phyloP scores from a whole-genome alignment of 225 moss, liverwort and hornwort genomes.

The Polytrichum formosum region DNA sequence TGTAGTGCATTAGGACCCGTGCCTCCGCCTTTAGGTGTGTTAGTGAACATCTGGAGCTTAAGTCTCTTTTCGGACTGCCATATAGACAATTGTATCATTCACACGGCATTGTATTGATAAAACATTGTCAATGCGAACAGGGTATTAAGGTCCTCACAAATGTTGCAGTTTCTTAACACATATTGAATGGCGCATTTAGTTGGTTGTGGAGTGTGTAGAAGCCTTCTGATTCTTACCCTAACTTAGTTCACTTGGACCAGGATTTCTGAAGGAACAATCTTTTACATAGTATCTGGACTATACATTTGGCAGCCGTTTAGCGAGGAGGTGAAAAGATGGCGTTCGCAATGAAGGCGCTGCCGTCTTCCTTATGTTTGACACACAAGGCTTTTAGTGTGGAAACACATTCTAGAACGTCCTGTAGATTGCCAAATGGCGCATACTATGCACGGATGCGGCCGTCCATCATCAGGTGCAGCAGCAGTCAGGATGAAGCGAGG shows the following conservation, averaged over 20 bases:
- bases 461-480: conserved; percentile 23
- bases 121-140: background rate
- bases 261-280: background rate
- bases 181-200: background rate
- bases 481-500: background rate
- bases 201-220: background rate
- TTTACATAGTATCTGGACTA: background rate
- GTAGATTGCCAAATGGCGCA: conserved; percentile 2
- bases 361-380: conserved; percentile 8
- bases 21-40: background rate
- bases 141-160: background rate
- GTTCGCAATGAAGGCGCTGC: conserved; percentile 6
- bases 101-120: background rate
- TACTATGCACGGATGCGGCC: conserved; percentile 1
- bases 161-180: background rate
- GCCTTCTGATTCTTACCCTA: background rate
- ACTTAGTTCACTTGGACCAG: too few relatives aligned
- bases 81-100: background rate
- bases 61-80: background rate
- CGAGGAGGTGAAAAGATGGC: conserved; percentile 6
- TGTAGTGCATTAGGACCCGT: background rate
- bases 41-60: background rate
- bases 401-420: background rate
- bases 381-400: conserved; percentile 6
- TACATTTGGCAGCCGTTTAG: background rate